Percentiles rank a stretch among this genome's conserved stretches.
These are phyloP conservation scores for Zoysia japonica DNA, from an alignment of 176 grass and related monocot species.

Conservation along the genomic window DNA sequence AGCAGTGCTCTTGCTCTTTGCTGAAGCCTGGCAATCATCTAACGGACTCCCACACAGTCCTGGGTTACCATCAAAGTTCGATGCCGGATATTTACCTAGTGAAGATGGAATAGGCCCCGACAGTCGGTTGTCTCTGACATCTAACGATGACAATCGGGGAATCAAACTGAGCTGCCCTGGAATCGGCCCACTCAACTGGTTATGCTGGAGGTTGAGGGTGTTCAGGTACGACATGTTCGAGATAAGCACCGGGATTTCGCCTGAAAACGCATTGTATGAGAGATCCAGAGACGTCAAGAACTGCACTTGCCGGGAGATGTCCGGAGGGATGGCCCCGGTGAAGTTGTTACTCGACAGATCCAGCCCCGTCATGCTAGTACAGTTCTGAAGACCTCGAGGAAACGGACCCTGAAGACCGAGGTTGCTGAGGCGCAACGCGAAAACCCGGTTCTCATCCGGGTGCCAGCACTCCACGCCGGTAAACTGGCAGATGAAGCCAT, in stretches of 20 bases:
- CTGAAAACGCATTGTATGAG: slow-evolving; percentile 67
- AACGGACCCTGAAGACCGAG: slow-evolving; percentile 71
- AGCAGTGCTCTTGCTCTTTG: slow-evolving; percentile 51
- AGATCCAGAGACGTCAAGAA: slow-evolving; percentile 62
- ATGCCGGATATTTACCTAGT: neutral
- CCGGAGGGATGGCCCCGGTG: slow-evolving; percentile 49
- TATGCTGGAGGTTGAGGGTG: slow-evolving; percentile 68
- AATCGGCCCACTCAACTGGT: slow-evolving; percentile 59
- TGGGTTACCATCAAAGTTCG: slow-evolving; percentile 48
- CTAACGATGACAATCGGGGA: slow-evolving; percentile 14
- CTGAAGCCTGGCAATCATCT: slow-evolving; percentile 39
- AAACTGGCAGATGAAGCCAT: slow-evolving; percentile 65
- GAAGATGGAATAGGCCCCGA: slow-evolving; percentile 21
- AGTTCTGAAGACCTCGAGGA: slow-evolving; percentile 63
- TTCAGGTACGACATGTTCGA: slow-evolving; percentile 61
- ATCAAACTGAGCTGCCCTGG: slow-evolving; percentile 40
- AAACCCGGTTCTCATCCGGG: slow-evolving; percentile 69
- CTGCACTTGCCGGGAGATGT: slow-evolving; percentile 57
- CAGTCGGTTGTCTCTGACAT: slow-evolving; percentile 53
- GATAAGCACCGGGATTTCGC: slow-evolving; percentile 48
- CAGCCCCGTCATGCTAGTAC: slow-evolving; percentile 64
- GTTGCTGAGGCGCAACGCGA: slow-evolving; percentile 64
- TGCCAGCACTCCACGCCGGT: slow-evolving; percentile 84
- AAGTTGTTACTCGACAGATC: slow-evolving; percentile 76
- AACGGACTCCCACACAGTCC: slow-evolving; percentile 45